These are phyloP conservation scores for Lactarius indigo DNA, from an alignment of 768 basidiomycete genomes.

Conservation along the genomic window DNA sequence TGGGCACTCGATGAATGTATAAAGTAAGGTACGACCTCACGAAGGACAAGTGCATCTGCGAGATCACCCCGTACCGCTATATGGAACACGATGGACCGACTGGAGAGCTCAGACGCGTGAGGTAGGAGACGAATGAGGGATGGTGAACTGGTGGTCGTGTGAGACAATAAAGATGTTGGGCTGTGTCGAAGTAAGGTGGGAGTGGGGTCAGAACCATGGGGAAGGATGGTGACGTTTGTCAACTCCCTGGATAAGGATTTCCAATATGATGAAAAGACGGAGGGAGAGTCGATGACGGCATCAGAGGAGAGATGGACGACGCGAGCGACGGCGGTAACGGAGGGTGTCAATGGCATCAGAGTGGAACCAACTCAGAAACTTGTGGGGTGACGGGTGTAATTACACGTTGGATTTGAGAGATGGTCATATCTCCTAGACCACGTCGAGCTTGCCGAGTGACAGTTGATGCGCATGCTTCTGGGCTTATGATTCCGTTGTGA, in stretches of 20 bases:
- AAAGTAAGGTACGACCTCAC: slow-evolving; percentile 77
- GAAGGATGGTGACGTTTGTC: slow-evolving; percentile 48
- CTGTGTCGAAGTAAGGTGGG: slow-evolving; percentile 50
- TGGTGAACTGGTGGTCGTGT: slow-evolving; percentile 52
- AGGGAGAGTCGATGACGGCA: slow-evolving; percentile 50
- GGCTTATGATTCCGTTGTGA: slow-evolving; percentile 3
- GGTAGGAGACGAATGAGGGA: slow-evolving; percentile 58
- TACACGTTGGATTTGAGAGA: neutral
- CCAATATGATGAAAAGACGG: slow-evolving; percentile 43
- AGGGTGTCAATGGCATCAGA: slow-evolving; percentile 22
- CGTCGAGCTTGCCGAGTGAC: neutral
- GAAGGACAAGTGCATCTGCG: slow-evolving; percentile 70
- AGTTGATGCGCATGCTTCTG: neutral
- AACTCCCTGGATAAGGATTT: slow-evolving; percentile 32
- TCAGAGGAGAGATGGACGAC: slow-evolving; percentile 73
- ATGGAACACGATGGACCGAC: slow-evolving; percentile 66
- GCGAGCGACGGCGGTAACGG: slow-evolving; percentile 50
- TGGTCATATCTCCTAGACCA: neutral
- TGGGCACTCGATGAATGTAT: slow-evolving; percentile 73
- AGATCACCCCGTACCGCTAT: slow-evolving; percentile 63
- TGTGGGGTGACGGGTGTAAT: neutral
- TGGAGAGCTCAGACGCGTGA: slow-evolving; percentile 64
- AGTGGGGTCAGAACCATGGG: slow-evolving; percentile 62
- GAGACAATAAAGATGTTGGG: slow-evolving; percentile 47
- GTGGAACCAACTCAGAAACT: neutral